Evolutionary conservation across 2,329 filamentous ascomycete genomes (phyloP), one percentile per base, ranked within the genome.

Genomic region (Metarhizium album): DNA sequence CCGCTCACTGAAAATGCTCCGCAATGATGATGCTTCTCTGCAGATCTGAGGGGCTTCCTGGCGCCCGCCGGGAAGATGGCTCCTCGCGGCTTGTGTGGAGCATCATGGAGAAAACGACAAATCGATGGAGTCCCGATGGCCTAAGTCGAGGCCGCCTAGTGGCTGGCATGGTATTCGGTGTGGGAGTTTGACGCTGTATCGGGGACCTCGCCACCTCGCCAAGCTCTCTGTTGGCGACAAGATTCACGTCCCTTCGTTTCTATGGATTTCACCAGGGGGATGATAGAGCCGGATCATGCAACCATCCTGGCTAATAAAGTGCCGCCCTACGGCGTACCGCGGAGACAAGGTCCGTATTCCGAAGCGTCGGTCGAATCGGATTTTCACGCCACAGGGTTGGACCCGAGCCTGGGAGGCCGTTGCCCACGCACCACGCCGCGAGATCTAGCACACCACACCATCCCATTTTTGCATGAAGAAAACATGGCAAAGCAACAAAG

Each of bases 21-120:
- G 50, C 54, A 50, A 53, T 55, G 46, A 53, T 55, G 46, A 54
- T 52, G 54, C 48, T 29, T 23, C 24, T 46, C 37, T 49, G 53
- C 53, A 55, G 54, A 42, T 42, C 48, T 33, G 22, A 43, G 27
- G 27, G 14, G 24, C 43, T 14, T 23, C 11, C 13, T 43, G 37
- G 18, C 37, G 5, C 37, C 20, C 14, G 40, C 11, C 20, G 16
- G 22, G 22, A 9, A 8, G 20, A 11, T 33, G 45, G 45, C n/a
- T 22, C 27, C 27, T n/a, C 20, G 29, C 45, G 9, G n/a, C 27
- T 29, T 27, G 20, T 37, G 45, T 43, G 40, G 40, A 43, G 40
- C 40, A 43, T 43, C 40, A 43, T 23, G 20, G 22, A 22, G 38
- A 42, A n/a, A 42, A 11, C 27, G 27, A 29, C 6, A n/a, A n/a